Evolutionary conservation across 164 flowering plant genomes (phyloP).

Genomic region (Chimonanthus praecox): DNA sequence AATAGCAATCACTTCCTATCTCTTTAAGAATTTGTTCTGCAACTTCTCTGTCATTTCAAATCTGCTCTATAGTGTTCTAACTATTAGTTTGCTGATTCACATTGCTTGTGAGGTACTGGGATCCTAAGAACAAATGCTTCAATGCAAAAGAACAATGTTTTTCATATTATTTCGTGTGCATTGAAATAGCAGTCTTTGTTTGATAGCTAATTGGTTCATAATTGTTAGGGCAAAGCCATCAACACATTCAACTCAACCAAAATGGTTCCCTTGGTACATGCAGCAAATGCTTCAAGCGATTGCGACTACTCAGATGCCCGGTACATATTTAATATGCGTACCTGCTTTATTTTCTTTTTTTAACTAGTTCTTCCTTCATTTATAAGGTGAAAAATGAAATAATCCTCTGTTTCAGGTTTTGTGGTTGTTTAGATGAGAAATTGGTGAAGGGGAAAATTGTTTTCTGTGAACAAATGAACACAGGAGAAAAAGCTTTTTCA

Average conservation of each 20-base stretch:
- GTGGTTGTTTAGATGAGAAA: conserved; percentile 29
- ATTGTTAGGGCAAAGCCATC: not conserved
- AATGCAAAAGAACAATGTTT: too few species aligned
- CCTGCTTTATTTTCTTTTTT: too few species aligned
- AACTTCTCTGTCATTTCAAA: too few species aligned
- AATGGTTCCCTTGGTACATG: not conserved
- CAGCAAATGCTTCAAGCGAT: not conserved
- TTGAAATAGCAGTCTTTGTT: not conserved
- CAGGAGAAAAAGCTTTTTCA: not conserved
- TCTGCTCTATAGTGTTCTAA: too few species aligned
- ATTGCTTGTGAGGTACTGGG: too few species aligned
- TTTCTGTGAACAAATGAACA: conserved; percentile 29
- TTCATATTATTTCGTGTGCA: not conserved
- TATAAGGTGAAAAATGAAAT: not conserved
- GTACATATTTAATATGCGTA: not conserved
- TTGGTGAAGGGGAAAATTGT: conserved; percentile 47
- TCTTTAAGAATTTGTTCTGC: too few species aligned
- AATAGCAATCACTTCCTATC: too few species aligned
- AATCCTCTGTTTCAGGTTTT: conserved; percentile 26
- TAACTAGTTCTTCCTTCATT: not conserved
- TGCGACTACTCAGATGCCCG: not conserved
- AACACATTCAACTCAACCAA: not conserved
- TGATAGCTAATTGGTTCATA: not conserved
- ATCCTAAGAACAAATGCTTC: too few species aligned
- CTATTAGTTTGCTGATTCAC: too few species aligned